Evolutionary conservation across 164 flowering plant species (phyloP).

Genomic region (Dillenia turbinata): DNA sequence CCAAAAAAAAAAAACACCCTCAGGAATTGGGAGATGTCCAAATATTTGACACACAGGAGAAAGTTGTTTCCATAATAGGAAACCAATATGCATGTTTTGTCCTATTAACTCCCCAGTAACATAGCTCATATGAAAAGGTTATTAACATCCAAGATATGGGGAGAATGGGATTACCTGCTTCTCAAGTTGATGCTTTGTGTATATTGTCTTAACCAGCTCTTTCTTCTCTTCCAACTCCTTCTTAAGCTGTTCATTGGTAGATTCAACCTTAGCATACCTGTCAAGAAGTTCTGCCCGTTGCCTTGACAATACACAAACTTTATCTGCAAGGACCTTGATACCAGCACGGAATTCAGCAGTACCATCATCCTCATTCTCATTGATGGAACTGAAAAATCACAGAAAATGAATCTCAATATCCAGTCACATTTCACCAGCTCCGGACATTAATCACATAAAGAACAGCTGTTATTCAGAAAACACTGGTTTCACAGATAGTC

Average conservation of each 20-base stretch:
- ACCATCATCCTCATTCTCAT: conserved; percentile 73
- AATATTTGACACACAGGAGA: too few species aligned
- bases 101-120: neutral
- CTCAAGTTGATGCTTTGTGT: conserved; percentile 81
- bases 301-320: conserved; percentile 61
- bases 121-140: neutral
- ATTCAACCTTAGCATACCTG: conserved; percentile 63
- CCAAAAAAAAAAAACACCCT: too few species aligned
- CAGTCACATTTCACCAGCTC: too few species aligned
- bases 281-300: conserved; percentile 74
- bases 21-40: too few species aligned
- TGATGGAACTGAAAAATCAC: conserved; percentile 45
- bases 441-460: too few species aligned
- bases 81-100: too few species aligned
- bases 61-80: too few species aligned
- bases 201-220: conserved; percentile 69
- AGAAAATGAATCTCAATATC: too few species aligned
- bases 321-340: conserved; percentile 79
- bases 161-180: conserved; percentile 61
- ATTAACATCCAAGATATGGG: neutral
- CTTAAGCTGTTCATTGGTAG: conserved; percentile 49
- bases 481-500: too few species aligned
- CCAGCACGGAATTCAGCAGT: conserved; percentile 73
- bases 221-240: conserved; percentile 90
- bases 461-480: too few species aligned